Conservation (phyloP, 371 early-diverging fungal species). For the Circinella umbellata region DNA sequence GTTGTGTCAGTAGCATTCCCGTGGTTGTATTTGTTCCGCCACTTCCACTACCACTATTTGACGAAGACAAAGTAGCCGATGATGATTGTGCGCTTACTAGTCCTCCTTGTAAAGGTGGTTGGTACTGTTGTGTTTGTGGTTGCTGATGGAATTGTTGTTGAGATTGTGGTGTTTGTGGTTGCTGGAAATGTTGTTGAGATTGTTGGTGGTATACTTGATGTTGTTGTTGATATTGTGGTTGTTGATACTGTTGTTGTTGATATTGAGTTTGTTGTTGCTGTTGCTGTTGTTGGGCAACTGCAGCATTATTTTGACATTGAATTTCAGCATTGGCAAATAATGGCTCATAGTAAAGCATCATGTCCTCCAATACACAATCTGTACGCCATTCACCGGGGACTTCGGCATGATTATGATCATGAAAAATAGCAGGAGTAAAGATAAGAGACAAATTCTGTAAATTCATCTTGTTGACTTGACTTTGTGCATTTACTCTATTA, state of each 20-base stretch:
- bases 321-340: slow-evolving; percentile 29
- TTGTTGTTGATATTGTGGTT: slow-evolving; percentile 9
- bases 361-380: slow-evolving; percentile 48
- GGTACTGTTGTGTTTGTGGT: background rate
- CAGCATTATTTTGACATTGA: slow-evolving; percentile 6
- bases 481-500: slow-evolving; percentile 44
- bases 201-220: slow-evolving; percentile 2
- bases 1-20: background rate
- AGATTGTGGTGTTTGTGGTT: background rate
- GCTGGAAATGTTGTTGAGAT: slow-evolving; percentile 5
- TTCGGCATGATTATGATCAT: slow-evolving; percentile 60
- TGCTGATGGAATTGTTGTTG: background rate
- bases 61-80: background rate
- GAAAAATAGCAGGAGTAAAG: slow-evolving; percentile 67
- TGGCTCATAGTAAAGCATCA: slow-evolving; percentile 32
- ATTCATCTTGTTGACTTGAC: slow-evolving; percentile 62
- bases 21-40: background rate
- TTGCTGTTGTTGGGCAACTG: slow-evolving; percentile 8
- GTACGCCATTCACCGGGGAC: slow-evolving; percentile 49
- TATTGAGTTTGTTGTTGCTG: slow-evolving; percentile 5
- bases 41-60: background rate
- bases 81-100: background rate
- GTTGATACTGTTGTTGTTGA: background rate
- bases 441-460: slow-evolving; percentile 60
- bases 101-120: background rate